A percentile compares a stretch with the other conserved stretches of the same genome.
Conservation (phyloP, 345 rosid species). For the Linum usitatissimum region DNA sequence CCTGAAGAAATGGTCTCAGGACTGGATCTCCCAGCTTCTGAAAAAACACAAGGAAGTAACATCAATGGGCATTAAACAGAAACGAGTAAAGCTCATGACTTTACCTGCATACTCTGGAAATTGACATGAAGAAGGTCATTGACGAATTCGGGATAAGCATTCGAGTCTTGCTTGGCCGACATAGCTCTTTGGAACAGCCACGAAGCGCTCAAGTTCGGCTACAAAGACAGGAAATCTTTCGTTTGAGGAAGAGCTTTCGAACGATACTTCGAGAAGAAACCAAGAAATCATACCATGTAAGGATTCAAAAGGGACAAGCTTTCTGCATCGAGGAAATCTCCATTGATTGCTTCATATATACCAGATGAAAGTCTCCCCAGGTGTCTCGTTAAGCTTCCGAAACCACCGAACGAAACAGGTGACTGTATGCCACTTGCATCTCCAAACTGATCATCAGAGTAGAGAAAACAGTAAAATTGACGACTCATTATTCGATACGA, state of each 20-base stretch:
- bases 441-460: constrained; percentile 64
- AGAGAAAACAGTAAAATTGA: constrained; percentile 8
- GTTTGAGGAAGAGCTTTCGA: neutral
- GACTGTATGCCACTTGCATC: constrained; percentile 99
- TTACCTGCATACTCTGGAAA: constrained; percentile 77
- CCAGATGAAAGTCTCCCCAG: constrained; percentile 76
- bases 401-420: constrained; percentile 97
- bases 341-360: constrained; percentile 71
- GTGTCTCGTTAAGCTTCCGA: constrained; percentile 95
- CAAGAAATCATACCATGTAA: constrained; percentile 55
- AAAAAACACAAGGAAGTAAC: constrained; percentile 13
- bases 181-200: constrained; percentile 95
- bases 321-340: constrained; percentile 55
- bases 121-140: constrained; percentile 83
- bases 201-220: constrained; percentile 84
- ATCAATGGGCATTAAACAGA: constrained; percentile 8
- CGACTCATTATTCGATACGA: constrained; percentile 1
- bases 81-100: neutral
- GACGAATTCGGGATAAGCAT: constrained; percentile 56
- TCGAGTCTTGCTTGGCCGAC: constrained; percentile 63
- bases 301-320: constrained; percentile 88
- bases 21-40: constrained; percentile 80
- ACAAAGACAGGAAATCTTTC: constrained; percentile 11
- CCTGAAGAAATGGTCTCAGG: constrained; percentile 93
- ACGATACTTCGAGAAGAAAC: constrained; percentile 1